phyloP scores from a whole-genome alignment of 23 red algal species.

The Pyropia haitanensis region DNA sequence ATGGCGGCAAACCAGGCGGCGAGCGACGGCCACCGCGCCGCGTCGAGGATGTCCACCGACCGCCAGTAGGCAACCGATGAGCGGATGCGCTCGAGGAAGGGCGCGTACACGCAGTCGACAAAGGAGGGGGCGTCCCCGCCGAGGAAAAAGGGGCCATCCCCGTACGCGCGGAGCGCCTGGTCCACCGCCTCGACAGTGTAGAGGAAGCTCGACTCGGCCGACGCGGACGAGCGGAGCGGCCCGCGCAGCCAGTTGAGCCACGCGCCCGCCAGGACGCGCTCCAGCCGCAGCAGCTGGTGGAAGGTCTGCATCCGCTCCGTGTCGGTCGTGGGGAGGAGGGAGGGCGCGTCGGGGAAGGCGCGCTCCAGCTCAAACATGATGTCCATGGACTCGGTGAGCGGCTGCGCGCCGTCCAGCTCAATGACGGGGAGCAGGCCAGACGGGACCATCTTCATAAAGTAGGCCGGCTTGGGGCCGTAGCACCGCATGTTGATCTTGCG shows the following conservation, averaged over 20 bases:
- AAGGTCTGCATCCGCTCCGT: slow-evolving; percentile 59
- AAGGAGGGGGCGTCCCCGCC: slow-evolving; percentile 30
- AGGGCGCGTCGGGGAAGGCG: slow-evolving; percentile 25
- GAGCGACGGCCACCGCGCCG: slow-evolving; percentile 27
- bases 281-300: slow-evolving; percentile 47
- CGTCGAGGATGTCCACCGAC: slow-evolving; percentile 42
- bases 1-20: slow-evolving; percentile 46
- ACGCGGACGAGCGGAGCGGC: not conserved
- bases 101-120: slow-evolving; percentile 48
- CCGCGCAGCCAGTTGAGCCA: slow-evolving; percentile 60
- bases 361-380: slow-evolving; percentile 84
- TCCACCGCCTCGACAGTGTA: slow-evolving; percentile 58
- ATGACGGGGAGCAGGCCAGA: slow-evolving; percentile 72
- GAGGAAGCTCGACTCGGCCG: slow-evolving; percentile 20
- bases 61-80: slow-evolving; percentile 58
- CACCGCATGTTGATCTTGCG: slow-evolving; percentile 86
- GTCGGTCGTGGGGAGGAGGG: slow-evolving; percentile 35
- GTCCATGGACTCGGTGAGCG: slow-evolving; percentile 78
- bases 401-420: slow-evolving; percentile 34
- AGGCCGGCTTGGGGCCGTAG: slow-evolving; percentile 68
- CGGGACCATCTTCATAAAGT: slow-evolving; percentile 72
- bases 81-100: slow-evolving; percentile 59
- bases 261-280: slow-evolving; percentile 49
- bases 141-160: slow-evolving; percentile 35
- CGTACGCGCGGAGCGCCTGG: slow-evolving; percentile 25